A percentile compares a stretch with the other conserved stretches of the same genome.
These are phyloP conservation scores for Psidium friedrichsthalianum DNA, from an alignment of 345 rosid genomes.

Conservation along the genomic window DNA sequence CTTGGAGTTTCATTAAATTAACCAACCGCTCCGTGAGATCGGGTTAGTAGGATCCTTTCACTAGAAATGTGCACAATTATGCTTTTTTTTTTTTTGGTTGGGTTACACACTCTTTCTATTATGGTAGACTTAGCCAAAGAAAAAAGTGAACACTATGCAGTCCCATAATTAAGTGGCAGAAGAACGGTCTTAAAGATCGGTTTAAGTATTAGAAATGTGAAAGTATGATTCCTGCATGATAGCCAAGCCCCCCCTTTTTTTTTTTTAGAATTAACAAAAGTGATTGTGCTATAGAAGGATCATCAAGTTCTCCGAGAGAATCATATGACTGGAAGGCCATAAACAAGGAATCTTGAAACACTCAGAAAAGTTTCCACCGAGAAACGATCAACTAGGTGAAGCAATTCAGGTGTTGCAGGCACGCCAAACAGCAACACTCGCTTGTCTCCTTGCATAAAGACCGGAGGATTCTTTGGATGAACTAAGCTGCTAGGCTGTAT, in stretches of 20 bases:
- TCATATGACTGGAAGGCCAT: background rate
- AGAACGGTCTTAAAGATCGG: background rate
- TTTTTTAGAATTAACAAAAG: background rate
- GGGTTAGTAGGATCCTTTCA: background rate
- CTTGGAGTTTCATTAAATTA: background rate
- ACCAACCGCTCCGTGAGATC: background rate
- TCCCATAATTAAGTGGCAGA: background rate
- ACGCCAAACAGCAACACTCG: background rate
- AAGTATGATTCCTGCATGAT: background rate
- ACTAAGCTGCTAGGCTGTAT: background rate
- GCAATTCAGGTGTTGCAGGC: background rate
- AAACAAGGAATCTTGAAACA: background rate
- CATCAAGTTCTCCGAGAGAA: background rate
- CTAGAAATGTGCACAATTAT: background rate
- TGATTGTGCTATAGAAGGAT: background rate
- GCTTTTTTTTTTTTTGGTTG: background rate
- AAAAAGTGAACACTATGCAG: background rate
- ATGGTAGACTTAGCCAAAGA: background rate
- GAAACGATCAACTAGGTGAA: background rate
- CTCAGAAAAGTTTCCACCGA: background rate
- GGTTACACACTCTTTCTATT: background rate
- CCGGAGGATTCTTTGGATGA: background rate
- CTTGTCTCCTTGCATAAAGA: background rate
- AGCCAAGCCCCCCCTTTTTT: background rate
- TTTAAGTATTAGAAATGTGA: background rate